These are phyloP conservation scores for Rubus idaeus DNA, from an alignment of 306 rosid species.

Conservation along the genomic window DNA sequence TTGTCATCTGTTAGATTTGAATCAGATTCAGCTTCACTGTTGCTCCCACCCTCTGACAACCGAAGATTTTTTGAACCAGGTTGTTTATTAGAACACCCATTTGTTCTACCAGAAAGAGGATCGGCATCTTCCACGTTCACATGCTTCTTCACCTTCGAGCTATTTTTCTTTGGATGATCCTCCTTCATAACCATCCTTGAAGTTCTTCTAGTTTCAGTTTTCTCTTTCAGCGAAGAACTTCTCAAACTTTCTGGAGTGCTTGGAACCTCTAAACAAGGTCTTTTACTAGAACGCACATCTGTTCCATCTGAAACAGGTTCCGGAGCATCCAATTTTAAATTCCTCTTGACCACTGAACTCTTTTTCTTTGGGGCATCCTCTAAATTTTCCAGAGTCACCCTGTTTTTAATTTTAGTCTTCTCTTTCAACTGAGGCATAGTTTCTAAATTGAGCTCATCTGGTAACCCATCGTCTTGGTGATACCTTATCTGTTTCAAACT, in stretches of 20 bases:
- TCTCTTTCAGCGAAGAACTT: constrained; percentile 11
- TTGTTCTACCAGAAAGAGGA: not conserved
- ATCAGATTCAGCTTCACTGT: not conserved
- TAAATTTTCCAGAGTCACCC: not conserved
- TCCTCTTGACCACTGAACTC: constrained; percentile 6
- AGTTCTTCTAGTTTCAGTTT: not conserved
- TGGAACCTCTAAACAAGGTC: not conserved
- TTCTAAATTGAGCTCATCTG: not conserved
- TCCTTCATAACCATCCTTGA: constrained; percentile 9
- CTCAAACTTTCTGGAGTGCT: not conserved
- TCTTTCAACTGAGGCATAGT: constrained; percentile 2
- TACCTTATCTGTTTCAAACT: not conserved
- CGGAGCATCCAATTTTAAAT: not conserved
- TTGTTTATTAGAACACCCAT: not conserved
- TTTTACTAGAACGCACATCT: constrained; percentile 1
- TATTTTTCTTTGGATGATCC: not conserved
- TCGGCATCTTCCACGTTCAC: not conserved
- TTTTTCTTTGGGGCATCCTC: not conserved
- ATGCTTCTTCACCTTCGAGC: not conserved
- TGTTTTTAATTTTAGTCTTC: constrained; percentile 1
- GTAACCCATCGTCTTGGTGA: constrained; percentile 3
- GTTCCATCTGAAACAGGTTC: constrained; percentile 1
- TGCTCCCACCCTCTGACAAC: not conserved
- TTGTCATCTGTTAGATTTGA: not conserved
- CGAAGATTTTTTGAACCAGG: not conserved